These are phyloP conservation scores for Aspergillus sp. DNA, from an alignment of 2,329 filamentous ascomycete genomes.

Conservation along the genomic window DNA sequence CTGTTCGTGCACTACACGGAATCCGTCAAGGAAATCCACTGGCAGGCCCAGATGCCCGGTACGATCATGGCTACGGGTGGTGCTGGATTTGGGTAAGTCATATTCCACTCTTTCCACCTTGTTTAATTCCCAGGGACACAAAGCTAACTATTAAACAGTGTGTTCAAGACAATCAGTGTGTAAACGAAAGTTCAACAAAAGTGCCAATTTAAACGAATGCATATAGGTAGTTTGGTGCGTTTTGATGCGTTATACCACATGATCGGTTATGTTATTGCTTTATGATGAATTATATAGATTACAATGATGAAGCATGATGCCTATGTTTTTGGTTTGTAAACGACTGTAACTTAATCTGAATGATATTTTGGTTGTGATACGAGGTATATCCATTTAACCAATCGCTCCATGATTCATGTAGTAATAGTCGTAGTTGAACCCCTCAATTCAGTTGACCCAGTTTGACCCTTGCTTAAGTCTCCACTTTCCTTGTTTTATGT, in stretches of 20 bases:
- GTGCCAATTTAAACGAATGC: constrained; percentile 7
- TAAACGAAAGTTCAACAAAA: constrained; percentile 41
- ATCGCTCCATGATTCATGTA: no score
- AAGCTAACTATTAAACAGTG: constrained; percentile 50
- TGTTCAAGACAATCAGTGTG: constrained; percentile 82
- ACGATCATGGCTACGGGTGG: constrained; percentile 86
- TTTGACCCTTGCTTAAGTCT: no score
- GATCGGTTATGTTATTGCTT: background rate
- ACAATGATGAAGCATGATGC: constrained; percentile 6
- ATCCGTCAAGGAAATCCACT: constrained; percentile 92
- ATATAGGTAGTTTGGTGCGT: constrained; percentile 8
- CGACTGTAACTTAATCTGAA: no score
- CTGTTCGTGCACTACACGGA: constrained; percentile 97
- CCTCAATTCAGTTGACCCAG: no score
- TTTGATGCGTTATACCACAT: constrained; percentile 11
- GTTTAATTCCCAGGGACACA: background rate
- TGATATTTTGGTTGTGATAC: no score
- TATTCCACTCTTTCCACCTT: background rate
- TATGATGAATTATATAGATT: constrained; percentile 8
- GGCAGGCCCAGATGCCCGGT: constrained; percentile 95
- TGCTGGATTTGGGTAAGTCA: constrained; percentile 69
- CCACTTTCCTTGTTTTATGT: no score
- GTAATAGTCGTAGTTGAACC: no score
- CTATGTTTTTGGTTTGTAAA: background rate
- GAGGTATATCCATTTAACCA: no score